A percentile compares a stretch with the other conserved stretches of the same genome.
Conservation (phyloP, 2,329 filamentous ascomycete species). For the Aureobasidium sp. region DNA sequence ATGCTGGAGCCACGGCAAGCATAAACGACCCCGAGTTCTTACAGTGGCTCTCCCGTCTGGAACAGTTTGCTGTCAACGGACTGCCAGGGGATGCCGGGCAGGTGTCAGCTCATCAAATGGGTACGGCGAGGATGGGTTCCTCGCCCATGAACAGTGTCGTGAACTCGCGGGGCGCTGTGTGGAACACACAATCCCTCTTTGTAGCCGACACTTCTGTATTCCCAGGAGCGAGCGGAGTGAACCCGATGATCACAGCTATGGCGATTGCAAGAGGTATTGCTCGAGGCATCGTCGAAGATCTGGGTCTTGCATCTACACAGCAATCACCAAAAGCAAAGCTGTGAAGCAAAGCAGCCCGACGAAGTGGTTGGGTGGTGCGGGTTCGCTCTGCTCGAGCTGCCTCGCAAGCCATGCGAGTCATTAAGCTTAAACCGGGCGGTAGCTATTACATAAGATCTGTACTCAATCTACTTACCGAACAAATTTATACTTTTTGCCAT, state of each 20-base stretch:
- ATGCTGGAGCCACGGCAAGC: constrained; percentile 28
- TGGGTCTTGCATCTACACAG: not conserved
- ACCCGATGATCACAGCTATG: constrained; percentile 75
- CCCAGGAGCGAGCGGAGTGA: constrained; percentile 67
- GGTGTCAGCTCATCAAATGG: constrained; percentile 73
- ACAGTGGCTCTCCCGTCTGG: constrained; percentile 49
- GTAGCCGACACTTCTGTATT: constrained; percentile 69
- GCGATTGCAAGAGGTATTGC: constrained; percentile 59
- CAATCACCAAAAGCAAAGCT: constrained; percentile 1
- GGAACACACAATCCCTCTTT: constrained; percentile 56
- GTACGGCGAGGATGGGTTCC: constrained; percentile 62
- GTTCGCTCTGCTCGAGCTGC: constrained; percentile 1
- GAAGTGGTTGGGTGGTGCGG: constrained; percentile 3
- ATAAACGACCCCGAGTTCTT: constrained; percentile 53
- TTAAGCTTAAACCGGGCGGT: not conserved
- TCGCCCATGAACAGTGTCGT: constrained; percentile 34
- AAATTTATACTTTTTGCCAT: not conserved
- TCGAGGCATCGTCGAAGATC: constrained; percentile 36
- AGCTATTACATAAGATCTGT: not conserved
- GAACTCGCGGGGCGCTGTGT: constrained; percentile 42
- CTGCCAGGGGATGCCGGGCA: constrained; percentile 46
- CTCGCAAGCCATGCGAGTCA: constrained; percentile 6
- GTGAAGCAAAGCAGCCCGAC: not conserved
- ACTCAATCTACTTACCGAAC: not conserved
- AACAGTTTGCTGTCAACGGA: constrained; percentile 40